A percentile compares a stretch with the other conserved stretches of the same genome.
Conservation (phyloP, 345 rosid species). For the Ceriops tagal region DNA sequence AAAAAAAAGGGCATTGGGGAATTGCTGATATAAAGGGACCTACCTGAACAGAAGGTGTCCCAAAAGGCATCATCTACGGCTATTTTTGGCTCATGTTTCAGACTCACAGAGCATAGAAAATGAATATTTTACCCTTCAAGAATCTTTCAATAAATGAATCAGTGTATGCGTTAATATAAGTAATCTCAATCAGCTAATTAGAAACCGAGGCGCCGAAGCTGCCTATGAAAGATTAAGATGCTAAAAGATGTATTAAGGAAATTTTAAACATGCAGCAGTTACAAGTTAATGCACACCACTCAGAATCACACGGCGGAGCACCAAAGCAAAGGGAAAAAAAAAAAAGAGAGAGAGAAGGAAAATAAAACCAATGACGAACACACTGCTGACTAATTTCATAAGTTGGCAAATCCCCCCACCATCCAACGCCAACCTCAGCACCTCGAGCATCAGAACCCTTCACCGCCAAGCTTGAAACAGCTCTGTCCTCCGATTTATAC, state of each 20-base stretch:
- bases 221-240: background rate
- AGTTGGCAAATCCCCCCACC: slow-evolving; percentile 27
- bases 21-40: too few species aligned
- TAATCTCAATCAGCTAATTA: background rate
- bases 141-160: too few species aligned
- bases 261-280: background rate
- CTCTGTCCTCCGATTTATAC: slow-evolving; percentile 59
- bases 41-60: too few species aligned
- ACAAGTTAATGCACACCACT: background rate
- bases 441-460: slow-evolving; percentile 15
- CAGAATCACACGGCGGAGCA: slow-evolving; percentile 11
- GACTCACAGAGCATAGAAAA: too few species aligned
- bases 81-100: too few species aligned
- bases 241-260: slow-evolving; percentile 1
- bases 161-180: too few species aligned
- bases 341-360: background rate
- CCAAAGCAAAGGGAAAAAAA: slow-evolving; percentile 15
- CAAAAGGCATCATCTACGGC: too few species aligned
- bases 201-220: background rate
- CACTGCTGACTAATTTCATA: slow-evolving; percentile 29
- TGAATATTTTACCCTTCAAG: too few species aligned
- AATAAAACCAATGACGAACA: background rate
- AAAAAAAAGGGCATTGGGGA: too few species aligned
- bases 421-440: background rate
- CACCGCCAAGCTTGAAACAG: slow-evolving; percentile 80